Percentiles rank a stretch among this genome's conserved stretches.
These are phyloP conservation scores for Rhododendron henanense DNA, from an alignment of 148 eudicot species.

Conservation along the genomic window DNA sequence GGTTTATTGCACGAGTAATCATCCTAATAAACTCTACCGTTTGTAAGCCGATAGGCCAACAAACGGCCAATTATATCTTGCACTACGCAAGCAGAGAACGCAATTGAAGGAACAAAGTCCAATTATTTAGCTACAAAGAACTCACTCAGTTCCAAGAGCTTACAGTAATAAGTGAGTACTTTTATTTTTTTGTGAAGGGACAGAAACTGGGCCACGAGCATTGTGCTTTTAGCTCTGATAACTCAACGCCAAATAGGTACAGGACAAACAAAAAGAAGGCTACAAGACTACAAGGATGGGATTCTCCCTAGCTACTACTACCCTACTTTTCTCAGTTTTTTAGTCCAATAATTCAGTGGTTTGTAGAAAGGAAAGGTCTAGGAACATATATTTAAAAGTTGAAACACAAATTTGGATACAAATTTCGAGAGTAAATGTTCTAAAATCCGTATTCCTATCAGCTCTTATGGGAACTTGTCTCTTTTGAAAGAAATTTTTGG, in stretches of 20 bases:
- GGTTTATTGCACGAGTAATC: too few species aligned
- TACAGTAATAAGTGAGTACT: background rate
- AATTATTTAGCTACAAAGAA: background rate
- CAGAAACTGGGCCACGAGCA: background rate
- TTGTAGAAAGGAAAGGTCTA: background rate
- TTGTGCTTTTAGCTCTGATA: background rate
- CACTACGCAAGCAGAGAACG: background rate
- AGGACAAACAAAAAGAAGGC: background rate
- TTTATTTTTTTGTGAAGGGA: background rate
- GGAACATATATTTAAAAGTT: background rate
- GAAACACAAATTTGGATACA: background rate
- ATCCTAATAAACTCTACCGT: background rate
- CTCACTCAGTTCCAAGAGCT: background rate
- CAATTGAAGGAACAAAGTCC: background rate
- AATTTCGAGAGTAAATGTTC: background rate
- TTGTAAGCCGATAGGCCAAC: background rate
- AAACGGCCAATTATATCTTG: background rate
- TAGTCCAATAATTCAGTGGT: background rate
- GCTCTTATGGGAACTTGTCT: too few species aligned
- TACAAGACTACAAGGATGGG: background rate
- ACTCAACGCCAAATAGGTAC: background rate
- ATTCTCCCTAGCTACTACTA: background rate
- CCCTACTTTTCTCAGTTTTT: background rate
- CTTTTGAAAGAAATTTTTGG: too few species aligned
- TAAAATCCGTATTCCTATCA: too few species aligned